Evolutionary conservation across 257 asterid species (phyloP).

Genomic region (Rauvolfia tetraphylla): DNA sequence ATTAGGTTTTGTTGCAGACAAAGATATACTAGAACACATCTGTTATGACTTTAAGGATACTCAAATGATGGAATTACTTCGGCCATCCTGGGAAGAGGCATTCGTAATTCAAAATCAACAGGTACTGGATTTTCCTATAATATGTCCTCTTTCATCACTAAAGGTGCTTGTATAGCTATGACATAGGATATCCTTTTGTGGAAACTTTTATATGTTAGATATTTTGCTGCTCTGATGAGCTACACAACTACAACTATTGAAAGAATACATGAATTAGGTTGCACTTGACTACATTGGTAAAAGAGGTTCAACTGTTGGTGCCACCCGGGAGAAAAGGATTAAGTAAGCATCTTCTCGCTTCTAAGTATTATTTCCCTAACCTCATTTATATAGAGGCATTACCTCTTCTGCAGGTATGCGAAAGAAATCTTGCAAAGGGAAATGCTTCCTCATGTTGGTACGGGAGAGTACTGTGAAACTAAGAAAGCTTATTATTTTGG

Average conservation of each 20-base stretch:
- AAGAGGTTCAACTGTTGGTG: slow-evolving; percentile 21
- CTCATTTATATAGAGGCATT: not conserved
- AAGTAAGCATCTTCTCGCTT: slow-evolving; percentile 5
- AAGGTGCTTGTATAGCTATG: not conserved
- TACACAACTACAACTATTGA: not conserved
- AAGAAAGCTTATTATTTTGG: slow-evolving; percentile 29
- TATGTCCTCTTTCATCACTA: not conserved
- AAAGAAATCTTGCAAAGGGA: slow-evolving; percentile 24
- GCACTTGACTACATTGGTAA: slow-evolving; percentile 26
- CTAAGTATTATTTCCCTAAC: not conserved
- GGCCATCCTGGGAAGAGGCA: slow-evolving; percentile 31
- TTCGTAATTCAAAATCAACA: slow-evolving; percentile 29
- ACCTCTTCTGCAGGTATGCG: slow-evolving; percentile 18
- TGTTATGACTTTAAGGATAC: slow-evolving; percentile 24
- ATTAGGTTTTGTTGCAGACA: slow-evolving; percentile 26
- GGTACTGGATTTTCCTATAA: not conserved
- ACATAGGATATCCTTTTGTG: not conserved
- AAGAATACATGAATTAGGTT: not conserved
- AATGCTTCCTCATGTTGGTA: slow-evolving; percentile 30
- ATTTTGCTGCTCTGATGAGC: not conserved
- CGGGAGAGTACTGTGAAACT: slow-evolving; percentile 23
- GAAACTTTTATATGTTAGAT: not conserved
- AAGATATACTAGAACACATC: slow-evolving; percentile 27
- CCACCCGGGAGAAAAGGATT: slow-evolving; percentile 19
- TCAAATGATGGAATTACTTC: slow-evolving; percentile 27